A percentile compares a stretch with the other conserved stretches of the same genome.
These are phyloP conservation scores for Chaetomiaceae sp. DNA, from an alignment of 2,329 filamentous ascomycete species.

Conservation along the genomic window DNA sequence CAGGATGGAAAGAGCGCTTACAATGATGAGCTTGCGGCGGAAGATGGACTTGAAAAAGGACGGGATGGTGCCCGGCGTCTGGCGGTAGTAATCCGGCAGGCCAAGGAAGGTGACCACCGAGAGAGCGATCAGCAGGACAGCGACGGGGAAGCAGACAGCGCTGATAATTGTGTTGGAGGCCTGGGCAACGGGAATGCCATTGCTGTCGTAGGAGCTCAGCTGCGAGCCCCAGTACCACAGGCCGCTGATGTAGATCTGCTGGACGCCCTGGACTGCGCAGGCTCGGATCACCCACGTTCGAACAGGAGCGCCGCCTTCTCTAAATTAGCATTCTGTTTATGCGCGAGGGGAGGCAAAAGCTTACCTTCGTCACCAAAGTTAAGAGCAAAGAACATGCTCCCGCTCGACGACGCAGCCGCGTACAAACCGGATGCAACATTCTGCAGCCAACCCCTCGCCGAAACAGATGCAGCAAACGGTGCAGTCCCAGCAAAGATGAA, in stretches of 20 bases:
- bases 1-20: neutral
- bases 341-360: neutral
- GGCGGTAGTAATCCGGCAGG: conserved; percentile 61
- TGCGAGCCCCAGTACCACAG: conserved; percentile 63
- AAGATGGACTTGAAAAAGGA: conserved; percentile 59
- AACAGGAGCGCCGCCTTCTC: conserved; percentile 48
- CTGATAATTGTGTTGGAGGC: conserved; percentile 30
- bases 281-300: conserved; percentile 63
- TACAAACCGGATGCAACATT: conserved; percentile 58
- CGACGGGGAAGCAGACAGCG: conserved; percentile 55
- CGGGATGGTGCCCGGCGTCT: conserved; percentile 57
- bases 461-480: conserved; percentile 42
- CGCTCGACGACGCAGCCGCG: conserved; percentile 57
- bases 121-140: conserved; percentile 51
- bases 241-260: conserved; percentile 59
- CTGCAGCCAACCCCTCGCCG: conserved; percentile 45
- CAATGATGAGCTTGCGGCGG: conserved; percentile 54
- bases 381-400: conserved; percentile 61
- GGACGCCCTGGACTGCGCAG: conserved; percentile 61
- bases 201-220: conserved; percentile 41
- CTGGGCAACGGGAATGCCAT: conserved; percentile 35
- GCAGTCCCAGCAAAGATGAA: conserved; percentile 58
- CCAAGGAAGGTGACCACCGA: conserved; percentile 53
- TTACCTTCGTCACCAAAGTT: conserved; percentile 56
- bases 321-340: neutral